Conservation (phyloP, 768 basidiomycete genomes). For the Auricularia sp. region DNA sequence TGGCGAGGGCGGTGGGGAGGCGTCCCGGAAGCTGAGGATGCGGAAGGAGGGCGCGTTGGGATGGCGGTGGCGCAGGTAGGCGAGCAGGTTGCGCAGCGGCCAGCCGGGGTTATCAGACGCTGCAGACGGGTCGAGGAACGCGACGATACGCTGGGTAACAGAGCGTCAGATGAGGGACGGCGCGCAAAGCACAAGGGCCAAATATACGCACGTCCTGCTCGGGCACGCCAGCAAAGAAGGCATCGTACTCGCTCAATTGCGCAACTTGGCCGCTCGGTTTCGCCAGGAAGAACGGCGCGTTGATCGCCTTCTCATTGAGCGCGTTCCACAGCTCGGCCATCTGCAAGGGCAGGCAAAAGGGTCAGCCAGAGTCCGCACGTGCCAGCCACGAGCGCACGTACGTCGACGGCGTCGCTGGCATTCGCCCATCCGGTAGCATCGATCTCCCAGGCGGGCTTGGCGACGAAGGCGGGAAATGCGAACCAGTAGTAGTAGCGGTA, state of each 20-base stretch:
- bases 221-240: slow-evolving; percentile 44
- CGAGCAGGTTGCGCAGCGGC: slow-evolving; percentile 88
- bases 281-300: slow-evolving; percentile 49
- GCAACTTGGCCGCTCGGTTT: slow-evolving; percentile 29
- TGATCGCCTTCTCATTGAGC: slow-evolving; percentile 24
- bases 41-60: slow-evolving; percentile 35
- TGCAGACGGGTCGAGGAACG: slow-evolving; percentile 81
- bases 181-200: slow-evolving; percentile 5
- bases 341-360: slow-evolving; percentile 20
- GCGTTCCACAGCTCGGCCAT: slow-evolving; percentile 43
- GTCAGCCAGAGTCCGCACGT: neutral
- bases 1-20: slow-evolving; percentile 32
- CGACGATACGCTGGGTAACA: slow-evolving; percentile 36
- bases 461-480: slow-evolving; percentile 83
- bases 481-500: slow-evolving; percentile 99
- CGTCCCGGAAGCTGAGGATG: slow-evolving; percentile 71
- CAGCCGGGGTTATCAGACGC: slow-evolving; percentile 68
- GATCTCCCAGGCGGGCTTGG: slow-evolving; percentile 88
- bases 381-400: slow-evolving; percentile 1
- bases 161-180: neutral
- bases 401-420: slow-evolving; percentile 21
- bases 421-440: slow-evolving; percentile 45
- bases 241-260: slow-evolving; percentile 40
- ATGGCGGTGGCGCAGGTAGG: slow-evolving; percentile 60
- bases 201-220: slow-evolving; percentile 29